These are phyloP conservation scores for Wallemia mellicola DNA, from an alignment of 1,284 basidiomycete genomes.

Conservation along the genomic window DNA sequence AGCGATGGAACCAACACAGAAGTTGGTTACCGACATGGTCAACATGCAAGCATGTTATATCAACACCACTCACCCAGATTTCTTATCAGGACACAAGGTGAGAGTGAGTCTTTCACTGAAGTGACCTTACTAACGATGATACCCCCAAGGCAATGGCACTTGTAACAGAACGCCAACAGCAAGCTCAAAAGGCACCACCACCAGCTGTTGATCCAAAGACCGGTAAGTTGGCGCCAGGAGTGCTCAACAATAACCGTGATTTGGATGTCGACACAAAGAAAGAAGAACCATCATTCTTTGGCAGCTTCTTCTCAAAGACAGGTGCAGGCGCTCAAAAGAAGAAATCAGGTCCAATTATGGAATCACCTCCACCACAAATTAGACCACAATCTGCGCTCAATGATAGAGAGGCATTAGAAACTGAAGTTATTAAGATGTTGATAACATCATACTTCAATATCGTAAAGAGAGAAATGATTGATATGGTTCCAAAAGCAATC, in stretches of 20 bases:
- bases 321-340: slow-evolving; percentile 23
- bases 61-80: slow-evolving; percentile 97
- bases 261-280: slow-evolving; percentile 66
- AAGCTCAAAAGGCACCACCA: slow-evolving; percentile 25
- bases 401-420: slow-evolving; percentile 91
- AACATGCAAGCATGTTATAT: slow-evolving; percentile 94
- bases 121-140: no score
- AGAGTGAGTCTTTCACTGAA: no score
- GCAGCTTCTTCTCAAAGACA: slow-evolving; percentile 48
- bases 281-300: slow-evolving; percentile 78
- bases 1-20: slow-evolving; percentile 74
- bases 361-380: slow-evolving; percentile 65
- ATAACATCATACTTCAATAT: slow-evolving; percentile 88
- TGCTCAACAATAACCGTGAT: slow-evolving; percentile 72
- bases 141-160: slow-evolving; percentile 78
- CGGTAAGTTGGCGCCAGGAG: slow-evolving; percentile 27
- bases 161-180: slow-evolving; percentile 53
- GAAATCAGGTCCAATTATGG: slow-evolving; percentile 56
- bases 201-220: slow-evolving; percentile 33
- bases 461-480: slow-evolving; percentile 96
- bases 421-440: slow-evolving; percentile 89
- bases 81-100: slow-evolving; percentile 87
- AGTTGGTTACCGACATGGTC: slow-evolving; percentile 66
- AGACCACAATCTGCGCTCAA: slow-evolving; percentile 73
- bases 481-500: slow-evolving; percentile 97